Evolutionary conservation across 2,329 filamentous ascomycete genomes (phyloP).

Genomic region (Talaromyces sp.): DNA sequence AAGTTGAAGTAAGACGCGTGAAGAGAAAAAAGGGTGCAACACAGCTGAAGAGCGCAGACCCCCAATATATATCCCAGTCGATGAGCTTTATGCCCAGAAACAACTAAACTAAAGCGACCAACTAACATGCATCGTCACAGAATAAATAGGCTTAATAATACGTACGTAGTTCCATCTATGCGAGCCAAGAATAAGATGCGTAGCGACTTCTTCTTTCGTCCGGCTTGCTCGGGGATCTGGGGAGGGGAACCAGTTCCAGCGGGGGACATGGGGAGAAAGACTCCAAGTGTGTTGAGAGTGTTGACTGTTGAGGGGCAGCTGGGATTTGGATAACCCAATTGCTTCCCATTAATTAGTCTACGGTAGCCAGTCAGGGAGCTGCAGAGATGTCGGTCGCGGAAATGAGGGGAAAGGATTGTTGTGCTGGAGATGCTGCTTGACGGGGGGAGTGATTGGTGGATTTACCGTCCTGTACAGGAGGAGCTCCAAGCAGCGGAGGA

Average conservation of each 20-base stretch:
- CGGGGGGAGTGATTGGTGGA: neutral
- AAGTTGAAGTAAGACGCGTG: neutral
- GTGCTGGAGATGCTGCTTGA: neutral
- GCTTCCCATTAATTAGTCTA: neutral
- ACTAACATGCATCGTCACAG: neutral
- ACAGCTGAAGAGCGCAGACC: constrained; percentile 5
- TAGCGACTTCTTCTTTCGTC: neutral
- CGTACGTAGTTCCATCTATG: neutral
- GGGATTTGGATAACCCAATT: neutral
- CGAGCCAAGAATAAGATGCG: neutral
- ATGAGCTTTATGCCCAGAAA: neutral
- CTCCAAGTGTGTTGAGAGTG: no score
- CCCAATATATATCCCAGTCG: neutral
- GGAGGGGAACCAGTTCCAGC: neutral
- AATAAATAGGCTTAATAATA: neutral
- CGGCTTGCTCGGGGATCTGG: constrained; percentile 2
- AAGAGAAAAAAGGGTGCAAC: neutral
- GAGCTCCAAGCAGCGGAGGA: neutral
- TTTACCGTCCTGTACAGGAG: neutral
- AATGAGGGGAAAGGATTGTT: constrained; percentile 1
- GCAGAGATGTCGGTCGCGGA: constrained; percentile 5
- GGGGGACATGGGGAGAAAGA: neutral
- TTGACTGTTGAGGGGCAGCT: neutral
- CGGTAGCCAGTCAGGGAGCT: neutral
- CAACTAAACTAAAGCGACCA: neutral